These are phyloP conservation scores for Petrea volubilis DNA, from an alignment of 257 asterid species.

Conservation along the genomic window DNA sequence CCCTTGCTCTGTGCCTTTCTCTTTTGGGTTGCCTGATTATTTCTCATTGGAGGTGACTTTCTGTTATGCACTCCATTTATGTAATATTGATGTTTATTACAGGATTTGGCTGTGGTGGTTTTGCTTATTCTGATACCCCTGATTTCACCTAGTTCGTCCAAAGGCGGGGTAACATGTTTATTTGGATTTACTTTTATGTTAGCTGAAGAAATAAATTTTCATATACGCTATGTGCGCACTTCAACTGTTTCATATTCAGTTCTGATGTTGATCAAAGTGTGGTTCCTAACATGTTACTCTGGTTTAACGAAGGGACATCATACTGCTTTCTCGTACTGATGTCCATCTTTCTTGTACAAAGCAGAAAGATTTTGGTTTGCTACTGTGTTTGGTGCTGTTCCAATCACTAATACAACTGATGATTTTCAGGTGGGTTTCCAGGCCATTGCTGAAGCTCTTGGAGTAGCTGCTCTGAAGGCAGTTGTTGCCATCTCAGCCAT, in stretches of 20 bases:
- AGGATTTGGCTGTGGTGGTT: constrained; percentile 99
- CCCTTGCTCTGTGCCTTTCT: neutral
- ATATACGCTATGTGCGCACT: constrained; percentile 3
- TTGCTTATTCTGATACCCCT: constrained; percentile 98
- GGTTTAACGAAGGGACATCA: constrained; percentile 14
- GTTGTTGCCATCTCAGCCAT: constrained; percentile 95
- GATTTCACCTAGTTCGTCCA: constrained; percentile 93
- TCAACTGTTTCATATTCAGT: constrained; percentile 13
- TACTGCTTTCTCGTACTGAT: constrained; percentile 6
- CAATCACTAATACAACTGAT: constrained; percentile 7
- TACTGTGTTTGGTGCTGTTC: constrained; percentile 22
- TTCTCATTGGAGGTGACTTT: constrained; percentile 14
- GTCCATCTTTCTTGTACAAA: constrained; percentile 8
- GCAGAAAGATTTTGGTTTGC: constrained; percentile 6
- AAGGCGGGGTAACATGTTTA: constrained; percentile 86
- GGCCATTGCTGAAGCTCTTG: constrained; percentile 99
- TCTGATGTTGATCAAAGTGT: constrained; percentile 13
- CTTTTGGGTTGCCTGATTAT: constrained; percentile 7
- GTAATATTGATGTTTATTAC: constrained; percentile 26
- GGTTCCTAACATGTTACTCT: constrained; percentile 16
- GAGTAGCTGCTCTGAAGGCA: constrained; percentile 99
- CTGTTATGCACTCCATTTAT: constrained; percentile 23
- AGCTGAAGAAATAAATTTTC: constrained; percentile 21
- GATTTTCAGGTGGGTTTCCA: constrained; percentile 81
- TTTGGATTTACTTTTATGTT: constrained; percentile 1